Conservation (phyloP, 208 protist species). For the Phytomonas sp. region DNA sequence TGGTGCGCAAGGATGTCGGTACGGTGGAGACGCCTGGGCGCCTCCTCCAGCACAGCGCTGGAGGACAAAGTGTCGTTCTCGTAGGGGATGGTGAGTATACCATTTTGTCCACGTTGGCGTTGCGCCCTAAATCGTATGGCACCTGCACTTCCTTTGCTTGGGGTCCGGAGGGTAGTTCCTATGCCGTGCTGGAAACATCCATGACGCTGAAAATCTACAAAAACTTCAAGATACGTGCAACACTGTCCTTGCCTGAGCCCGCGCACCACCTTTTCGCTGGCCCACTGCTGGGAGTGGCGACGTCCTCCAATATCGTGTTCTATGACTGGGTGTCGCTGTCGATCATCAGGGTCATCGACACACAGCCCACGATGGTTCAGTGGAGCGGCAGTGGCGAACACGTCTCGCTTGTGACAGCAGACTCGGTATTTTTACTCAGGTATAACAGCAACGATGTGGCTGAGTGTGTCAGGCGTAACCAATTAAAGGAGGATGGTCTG, state of each 20-base stretch:
- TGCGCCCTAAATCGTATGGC: conserved; percentile 96
- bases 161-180: conserved; percentile 82
- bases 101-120: conserved; percentile 95
- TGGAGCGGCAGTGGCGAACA: conserved; percentile 92
- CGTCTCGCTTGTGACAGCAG: conserved; percentile 84
- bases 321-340: conserved; percentile 95
- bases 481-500: conserved; percentile 88
- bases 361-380: conserved; percentile 74
- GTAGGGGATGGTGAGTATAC: conserved; percentile 96
- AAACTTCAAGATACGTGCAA: conserved; percentile 93
- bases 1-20: conserved; percentile 93
- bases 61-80: conserved; percentile 93
- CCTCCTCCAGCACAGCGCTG: conserved; percentile 88
- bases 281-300: conserved; percentile 87
- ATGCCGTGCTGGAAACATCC: conserved; percentile 89
- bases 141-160: conserved; percentile 94
- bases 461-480: conserved; percentile 38
- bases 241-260: conserved; percentile 49
- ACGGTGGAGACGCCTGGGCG: conserved; percentile 91
- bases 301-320: conserved; percentile 79
- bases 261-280: conserved; percentile 84
- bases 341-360: conserved; percentile 94
- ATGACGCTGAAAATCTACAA: conserved; percentile 90
- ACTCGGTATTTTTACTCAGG: conserved; percentile 91
- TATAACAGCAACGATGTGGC: conserved; percentile 88